Conservation (phyloP, 768 basidiomycete genomes). For the Russula brevipes region DNA sequence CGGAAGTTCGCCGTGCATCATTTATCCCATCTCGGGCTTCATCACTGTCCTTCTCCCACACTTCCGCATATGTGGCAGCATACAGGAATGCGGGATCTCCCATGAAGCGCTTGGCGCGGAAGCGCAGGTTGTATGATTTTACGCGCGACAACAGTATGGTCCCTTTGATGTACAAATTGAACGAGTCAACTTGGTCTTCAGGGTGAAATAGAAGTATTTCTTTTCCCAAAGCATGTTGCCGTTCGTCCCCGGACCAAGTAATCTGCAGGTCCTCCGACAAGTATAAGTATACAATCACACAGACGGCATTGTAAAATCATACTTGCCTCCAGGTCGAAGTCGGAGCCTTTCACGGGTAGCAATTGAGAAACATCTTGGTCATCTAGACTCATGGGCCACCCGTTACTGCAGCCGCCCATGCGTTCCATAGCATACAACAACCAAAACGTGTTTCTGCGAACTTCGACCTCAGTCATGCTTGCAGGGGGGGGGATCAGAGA, state of each 20-base stretch:
- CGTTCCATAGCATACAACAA: conserved; percentile 65
- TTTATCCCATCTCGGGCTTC: conserved; percentile 2
- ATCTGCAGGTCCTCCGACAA: conserved; percentile 36
- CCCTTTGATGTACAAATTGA: conserved; percentile 65
- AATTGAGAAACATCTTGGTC: conserved; percentile 71
- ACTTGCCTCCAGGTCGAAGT: conserved; percentile 59
- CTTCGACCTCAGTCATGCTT: conserved; percentile 64
- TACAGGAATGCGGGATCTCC: conserved; percentile 49
- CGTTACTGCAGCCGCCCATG: conserved; percentile 60
- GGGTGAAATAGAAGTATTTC: conserved; percentile 59
- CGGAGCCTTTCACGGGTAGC: conserved; percentile 55
- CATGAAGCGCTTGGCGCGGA: conserved; percentile 52
- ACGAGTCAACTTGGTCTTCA: conserved; percentile 60
- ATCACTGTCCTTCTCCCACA: conserved; percentile 17
- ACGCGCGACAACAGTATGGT: conserved; percentile 55
- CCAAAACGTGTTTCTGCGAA: conserved; percentile 69
- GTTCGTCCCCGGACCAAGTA: conserved; percentile 43
- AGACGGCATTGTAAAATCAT: neutral
- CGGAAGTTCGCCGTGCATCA: conserved; percentile 32
- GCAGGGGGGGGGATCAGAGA: conserved; percentile 57
- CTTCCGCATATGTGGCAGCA: conserved; percentile 21
- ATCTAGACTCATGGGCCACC: conserved; percentile 66
- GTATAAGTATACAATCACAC: neutral
- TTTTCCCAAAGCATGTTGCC: conserved; percentile 63
- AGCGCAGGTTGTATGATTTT: conserved; percentile 65